phyloP scores from a whole-genome alignment of 192 early-diverging fungal species.

The Globomyces pollinis-pini region DNA sequence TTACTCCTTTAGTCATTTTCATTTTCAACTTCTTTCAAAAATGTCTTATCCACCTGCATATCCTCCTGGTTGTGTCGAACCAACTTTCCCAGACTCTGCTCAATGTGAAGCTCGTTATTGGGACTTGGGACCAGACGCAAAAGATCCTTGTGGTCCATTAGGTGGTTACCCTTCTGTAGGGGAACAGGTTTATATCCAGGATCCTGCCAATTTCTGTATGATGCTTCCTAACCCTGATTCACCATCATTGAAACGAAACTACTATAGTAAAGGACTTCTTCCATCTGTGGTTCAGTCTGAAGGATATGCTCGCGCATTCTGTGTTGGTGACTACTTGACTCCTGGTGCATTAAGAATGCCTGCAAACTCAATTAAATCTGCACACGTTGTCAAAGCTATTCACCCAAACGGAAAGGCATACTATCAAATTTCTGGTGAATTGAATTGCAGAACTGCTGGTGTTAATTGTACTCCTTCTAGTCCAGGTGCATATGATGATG shows the following conservation, averaged over 20 bases:
- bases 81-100: not conserved
- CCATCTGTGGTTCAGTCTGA: slow-evolving; percentile 26
- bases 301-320: slow-evolving; percentile 22
- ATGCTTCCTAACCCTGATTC: slow-evolving; percentile 21
- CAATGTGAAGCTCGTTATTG: not conserved
- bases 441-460: slow-evolving; percentile 9
- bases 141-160: slow-evolving; percentile 14
- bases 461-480: slow-evolving; percentile 11
- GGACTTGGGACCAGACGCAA: slow-evolving; percentile 1
- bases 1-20: too few species aligned
- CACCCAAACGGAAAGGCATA: not conserved
- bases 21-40: too few species aligned
- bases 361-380: slow-evolving; percentile 9
- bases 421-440: slow-evolving; percentile 13
- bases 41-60: too few species aligned
- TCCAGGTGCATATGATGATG: slow-evolving; percentile 18
- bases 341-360: slow-evolving; percentile 15
- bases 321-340: slow-evolving; percentile 21
- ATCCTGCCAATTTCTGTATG: slow-evolving; percentile 29
- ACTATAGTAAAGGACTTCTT: slow-evolving; percentile 12
- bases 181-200: slow-evolving; percentile 32
- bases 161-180: slow-evolving; percentile 8
- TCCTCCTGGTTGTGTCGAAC: not conserved
- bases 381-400: slow-evolving; percentile 17
- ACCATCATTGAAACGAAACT: slow-evolving; percentile 16